Evolutionary conservation across 176 grass and related monocot species (phyloP), one percentile per base, ranked within the genome.

Genomic region (Eleusine coracana): DNA sequence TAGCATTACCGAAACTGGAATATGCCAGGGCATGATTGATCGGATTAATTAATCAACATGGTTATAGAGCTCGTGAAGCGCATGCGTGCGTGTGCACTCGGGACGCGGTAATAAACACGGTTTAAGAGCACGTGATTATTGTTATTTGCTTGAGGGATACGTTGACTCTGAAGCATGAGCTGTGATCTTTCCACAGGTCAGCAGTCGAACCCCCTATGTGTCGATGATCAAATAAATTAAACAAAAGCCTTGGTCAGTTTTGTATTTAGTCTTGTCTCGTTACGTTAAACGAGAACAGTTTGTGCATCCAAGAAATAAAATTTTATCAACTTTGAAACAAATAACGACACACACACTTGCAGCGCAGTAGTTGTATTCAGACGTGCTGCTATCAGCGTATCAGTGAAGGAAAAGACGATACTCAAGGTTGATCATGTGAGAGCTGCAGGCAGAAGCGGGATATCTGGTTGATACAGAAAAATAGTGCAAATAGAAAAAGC

Each of bases 21-120:
- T 41, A 63, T 64, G 28, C n/a, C 16, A 15, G 50, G 42, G 58
- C 11, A n/a, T 29, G 67, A 78, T 59, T 66, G 71, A 29, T 11
- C 39, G n/a, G 66, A 9, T 25, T 13, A 58, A 23, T 58, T 13
- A 58, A 23, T 58, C 8, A 73, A 46, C 44, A 76, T 23, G 65
- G 34, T 55, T 72, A 49, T 36, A 45, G 37, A 17, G 12, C 87
- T 70, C 65, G 77, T 85, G 87, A 45, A 85, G 31, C 10, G 72
- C 87, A 58, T 81, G 64, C 70, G 38, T 36, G 52, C 74, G 44
- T 12, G 58, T 60, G 58, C 50, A 45, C 36, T 5, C 38, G 77
- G 76, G 20, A 54, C 46, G 20, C 62, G 60, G 60, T 29, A n/a
- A 61, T 72, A 50, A 87, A 76, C 60, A 61, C 59, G 42, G n/a